A percentile compares a stretch with the other conserved stretches of the same genome.
These are phyloP conservation scores for Populus hybrid DNA, from an alignment of 441 rosid genomes.

Conservation along the genomic window DNA sequence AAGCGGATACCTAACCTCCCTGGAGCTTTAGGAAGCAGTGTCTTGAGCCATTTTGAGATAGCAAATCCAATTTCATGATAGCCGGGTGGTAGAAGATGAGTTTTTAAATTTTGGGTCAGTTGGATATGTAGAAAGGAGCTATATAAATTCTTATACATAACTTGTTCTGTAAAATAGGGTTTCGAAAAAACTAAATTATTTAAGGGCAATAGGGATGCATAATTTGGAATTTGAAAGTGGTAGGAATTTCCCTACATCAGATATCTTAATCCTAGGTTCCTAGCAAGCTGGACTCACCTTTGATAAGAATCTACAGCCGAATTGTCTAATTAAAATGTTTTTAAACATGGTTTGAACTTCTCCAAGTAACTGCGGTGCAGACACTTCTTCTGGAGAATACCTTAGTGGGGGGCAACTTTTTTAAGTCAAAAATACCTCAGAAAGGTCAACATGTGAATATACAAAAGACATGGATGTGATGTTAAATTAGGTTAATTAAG, in stretches of 20 bases:
- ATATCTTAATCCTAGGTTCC: not conserved
- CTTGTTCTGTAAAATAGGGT: not conserved
- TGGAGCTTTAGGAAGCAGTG: not conserved
- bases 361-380: not conserved
- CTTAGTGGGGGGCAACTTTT: not conserved
- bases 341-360: not conserved
- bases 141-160: not conserved
- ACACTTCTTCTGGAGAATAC: not conserved
- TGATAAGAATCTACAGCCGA: not conserved
- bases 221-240: no score
- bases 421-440: not conserved
- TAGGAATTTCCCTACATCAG: not conserved
- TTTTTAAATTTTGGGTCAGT: not conserved
- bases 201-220: no score
- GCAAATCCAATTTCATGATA: not conserved
- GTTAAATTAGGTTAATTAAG: not conserved
- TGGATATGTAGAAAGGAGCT: not conserved
- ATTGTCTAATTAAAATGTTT: not conserved
- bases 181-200: not conserved
- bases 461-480: not conserved
- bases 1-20: not conserved
- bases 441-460: not conserved
- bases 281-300: not conserved
- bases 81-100: not conserved
- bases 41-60: not conserved